Conservation (phyloP, 345 rosid genomes). For the Aurinia saxatilis region DNA sequence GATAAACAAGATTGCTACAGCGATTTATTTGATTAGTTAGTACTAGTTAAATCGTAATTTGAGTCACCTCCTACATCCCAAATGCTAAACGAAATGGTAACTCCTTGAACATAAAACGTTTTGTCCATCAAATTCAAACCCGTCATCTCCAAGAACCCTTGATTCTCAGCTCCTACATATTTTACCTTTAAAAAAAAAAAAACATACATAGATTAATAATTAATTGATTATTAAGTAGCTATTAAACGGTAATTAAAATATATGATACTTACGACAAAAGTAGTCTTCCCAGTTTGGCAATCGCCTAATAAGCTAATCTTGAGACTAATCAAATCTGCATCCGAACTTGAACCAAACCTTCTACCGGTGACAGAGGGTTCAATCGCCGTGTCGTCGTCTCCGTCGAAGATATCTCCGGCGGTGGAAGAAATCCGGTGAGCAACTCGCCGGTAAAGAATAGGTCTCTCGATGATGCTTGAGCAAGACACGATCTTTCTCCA, state of each 20-base stretch:
- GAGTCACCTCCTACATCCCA: slow-evolving; percentile 93
- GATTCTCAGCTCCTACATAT: slow-evolving; percentile 78
- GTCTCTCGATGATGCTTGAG: slow-evolving; percentile 45
- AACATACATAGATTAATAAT: neutral
- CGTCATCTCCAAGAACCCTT: slow-evolving; percentile 58
- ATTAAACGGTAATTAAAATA: neutral
- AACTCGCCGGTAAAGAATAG: slow-evolving; percentile 46
- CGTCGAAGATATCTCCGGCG: too few relatives aligned
- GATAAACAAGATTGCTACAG: too few relatives aligned
- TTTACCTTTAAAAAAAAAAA: slow-evolving; percentile 40
- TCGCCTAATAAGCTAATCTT: slow-evolving; percentile 94
- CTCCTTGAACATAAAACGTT: slow-evolving; percentile 71
- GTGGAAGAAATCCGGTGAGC: slow-evolving; percentile 36
- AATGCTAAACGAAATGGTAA: slow-evolving; percentile 74
- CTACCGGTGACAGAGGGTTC: slow-evolving; percentile 17
- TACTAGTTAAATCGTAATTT: too few relatives aligned
- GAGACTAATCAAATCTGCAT: slow-evolving; percentile 73
- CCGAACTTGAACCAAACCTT: slow-evolving; percentile 39
- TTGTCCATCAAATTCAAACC: slow-evolving; percentile 88
- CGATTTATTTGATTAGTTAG: neutral
- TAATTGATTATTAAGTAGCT: neutral
- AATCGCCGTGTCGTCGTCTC: neutral
- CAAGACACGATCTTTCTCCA: slow-evolving; percentile 83
- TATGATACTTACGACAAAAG: slow-evolving; percentile 55
- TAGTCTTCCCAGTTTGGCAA: slow-evolving; percentile 88